Conservation (phyloP, 306 rosid genomes). For the Dryas alaskensis region DNA sequence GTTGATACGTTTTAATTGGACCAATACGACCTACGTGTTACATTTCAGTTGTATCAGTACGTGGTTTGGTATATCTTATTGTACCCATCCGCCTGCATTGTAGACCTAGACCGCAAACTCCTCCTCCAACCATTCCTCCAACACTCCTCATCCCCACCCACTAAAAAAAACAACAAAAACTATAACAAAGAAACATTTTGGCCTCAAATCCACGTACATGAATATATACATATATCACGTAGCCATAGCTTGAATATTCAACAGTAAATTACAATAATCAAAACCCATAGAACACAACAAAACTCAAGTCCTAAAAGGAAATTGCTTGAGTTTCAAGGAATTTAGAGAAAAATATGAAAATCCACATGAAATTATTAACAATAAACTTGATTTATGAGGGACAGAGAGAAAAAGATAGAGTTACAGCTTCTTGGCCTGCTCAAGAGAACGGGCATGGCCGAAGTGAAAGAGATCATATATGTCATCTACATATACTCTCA, state of each 20-base stretch:
- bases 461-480: constrained; percentile 98
- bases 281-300: background rate
- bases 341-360: background rate
- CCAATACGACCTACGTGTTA: no score
- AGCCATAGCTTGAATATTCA: background rate
- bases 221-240: background rate
- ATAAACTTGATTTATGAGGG: background rate
- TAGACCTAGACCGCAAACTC: no score
- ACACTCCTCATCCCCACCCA: no score
- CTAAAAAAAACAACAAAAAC: background rate
- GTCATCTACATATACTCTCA: constrained; percentile 91
- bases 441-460: constrained; percentile 98
- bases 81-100: no score
- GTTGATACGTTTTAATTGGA: no score
- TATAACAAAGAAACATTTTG: background rate
- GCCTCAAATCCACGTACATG: background rate
- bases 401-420: background rate
- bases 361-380: background rate
- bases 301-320: background rate
- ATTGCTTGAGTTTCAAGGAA: constrained; percentile 12
- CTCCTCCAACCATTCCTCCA: no score
- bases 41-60: no score
- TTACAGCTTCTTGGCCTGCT: constrained; percentile 81
- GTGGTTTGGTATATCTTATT: no score
- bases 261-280: background rate